Percentiles rank a stretch among this genome's conserved stretches.
Evolutionary conservation across 306 rosid species (phyloP).

Genomic region (Quillaja saponaria): DNA sequence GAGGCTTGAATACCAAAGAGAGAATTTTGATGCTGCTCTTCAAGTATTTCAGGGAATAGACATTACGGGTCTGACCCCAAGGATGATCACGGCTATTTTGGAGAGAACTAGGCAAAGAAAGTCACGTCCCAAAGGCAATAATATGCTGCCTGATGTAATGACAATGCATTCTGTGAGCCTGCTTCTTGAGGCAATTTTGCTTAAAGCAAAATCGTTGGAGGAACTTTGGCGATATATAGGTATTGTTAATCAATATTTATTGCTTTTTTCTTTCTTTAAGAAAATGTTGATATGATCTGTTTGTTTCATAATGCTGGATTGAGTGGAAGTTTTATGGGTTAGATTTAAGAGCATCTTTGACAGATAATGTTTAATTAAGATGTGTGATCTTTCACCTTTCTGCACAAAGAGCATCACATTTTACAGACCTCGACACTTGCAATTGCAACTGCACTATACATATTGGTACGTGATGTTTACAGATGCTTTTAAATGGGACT

Average conservation of each 20-base stretch:
- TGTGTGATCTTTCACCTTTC: conserved; percentile 7
- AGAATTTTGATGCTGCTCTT: conserved; percentile 84
- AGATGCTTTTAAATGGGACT: conserved; percentile 14
- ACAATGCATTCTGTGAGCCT: conserved; percentile 95
- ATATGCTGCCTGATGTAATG: conserved; percentile 57
- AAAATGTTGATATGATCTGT: conserved; percentile 6
- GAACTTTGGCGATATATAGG: conserved; percentile 68
- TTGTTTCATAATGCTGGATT: conserved; percentile 7
- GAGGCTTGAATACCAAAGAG: conserved; percentile 92
- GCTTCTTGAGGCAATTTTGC: conserved; percentile 85
- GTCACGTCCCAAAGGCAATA: conserved; percentile 53
- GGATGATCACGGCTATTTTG: conserved; percentile 73
- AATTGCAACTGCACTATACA: neutral
- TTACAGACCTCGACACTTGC: conserved; percentile 7
- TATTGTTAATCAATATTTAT: conserved; percentile 19
- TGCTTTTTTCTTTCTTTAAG: conserved; percentile 17
- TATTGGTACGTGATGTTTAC: conserved; percentile 8
- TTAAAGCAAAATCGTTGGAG: conserved; percentile 83
- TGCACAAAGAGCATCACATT: conserved; percentile 20
- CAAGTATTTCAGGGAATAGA: conserved; percentile 94
- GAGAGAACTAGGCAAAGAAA: conserved; percentile 60
- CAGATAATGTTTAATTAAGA: conserved; percentile 17
- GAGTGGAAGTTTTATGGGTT: conserved; percentile 11
- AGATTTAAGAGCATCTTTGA: neutral
- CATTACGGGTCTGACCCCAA: conserved; percentile 55